Conservation (phyloP, 441 rosid species). For the Adansonia madagascariensis region DNA sequence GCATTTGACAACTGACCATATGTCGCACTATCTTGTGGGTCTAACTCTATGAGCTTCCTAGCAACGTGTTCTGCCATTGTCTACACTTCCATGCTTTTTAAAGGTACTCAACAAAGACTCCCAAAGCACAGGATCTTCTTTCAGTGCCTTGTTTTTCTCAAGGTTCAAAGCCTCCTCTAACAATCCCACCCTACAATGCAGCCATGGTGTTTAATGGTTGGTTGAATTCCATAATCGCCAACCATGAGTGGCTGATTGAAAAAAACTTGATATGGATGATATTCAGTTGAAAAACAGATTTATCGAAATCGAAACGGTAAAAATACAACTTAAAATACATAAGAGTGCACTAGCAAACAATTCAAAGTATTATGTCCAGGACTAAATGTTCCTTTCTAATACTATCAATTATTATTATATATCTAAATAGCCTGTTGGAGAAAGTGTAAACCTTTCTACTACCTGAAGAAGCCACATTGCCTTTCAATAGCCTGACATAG, state of each 20-base stretch:
- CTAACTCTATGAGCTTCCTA: too few species aligned
- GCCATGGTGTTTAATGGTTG: conserved; percentile 48
- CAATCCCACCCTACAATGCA: conserved; percentile 43
- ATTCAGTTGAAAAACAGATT: conserved; percentile 9
- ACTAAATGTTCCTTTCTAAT: neutral
- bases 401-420: neutral
- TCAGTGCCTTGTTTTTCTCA: too few species aligned
- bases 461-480: neutral
- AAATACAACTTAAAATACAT: neutral
- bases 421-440: neutral
- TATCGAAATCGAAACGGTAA: neutral
- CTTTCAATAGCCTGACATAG: neutral
- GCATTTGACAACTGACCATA: too few species aligned
- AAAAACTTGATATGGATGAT: neutral
- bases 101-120: too few species aligned
- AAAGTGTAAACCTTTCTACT: neutral
- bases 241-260: conserved; percentile 29
- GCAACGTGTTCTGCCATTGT: too few species aligned
- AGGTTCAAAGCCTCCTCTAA: too few species aligned
- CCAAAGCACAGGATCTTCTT: too few species aligned
- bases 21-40: too few species aligned
- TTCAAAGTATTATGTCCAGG: neutral
- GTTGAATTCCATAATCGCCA: conserved; percentile 42
- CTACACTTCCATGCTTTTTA: too few species aligned
- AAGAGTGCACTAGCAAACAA: neutral